Percentiles rank a stretch among this genome's conserved stretches.
Evolutionary conservation across 768 basidiomycete species (phyloP).

Genomic region (Mrakia hoshinonis): DNA sequence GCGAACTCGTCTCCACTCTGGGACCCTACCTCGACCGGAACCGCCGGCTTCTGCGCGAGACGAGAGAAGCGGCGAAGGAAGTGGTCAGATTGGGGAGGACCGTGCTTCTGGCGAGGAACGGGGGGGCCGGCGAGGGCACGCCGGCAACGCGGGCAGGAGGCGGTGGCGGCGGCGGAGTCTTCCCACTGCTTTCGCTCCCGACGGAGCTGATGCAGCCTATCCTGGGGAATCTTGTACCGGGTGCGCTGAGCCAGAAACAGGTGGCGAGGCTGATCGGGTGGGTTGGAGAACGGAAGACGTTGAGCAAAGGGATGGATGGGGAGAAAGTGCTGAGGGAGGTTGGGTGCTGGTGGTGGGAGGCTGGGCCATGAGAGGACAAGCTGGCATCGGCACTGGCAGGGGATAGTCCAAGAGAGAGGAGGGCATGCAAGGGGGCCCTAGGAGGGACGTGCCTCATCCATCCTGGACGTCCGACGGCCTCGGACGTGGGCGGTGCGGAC

Average conservation of each 20-base stretch:
- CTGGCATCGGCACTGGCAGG: too few species aligned
- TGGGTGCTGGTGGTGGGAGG: conserved; percentile 6
- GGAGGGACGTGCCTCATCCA: too few species aligned
- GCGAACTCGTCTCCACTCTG: background rate
- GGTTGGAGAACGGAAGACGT: background rate
- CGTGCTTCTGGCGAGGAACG: background rate
- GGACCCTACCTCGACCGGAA: conserved; percentile 3
- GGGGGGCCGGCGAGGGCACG: background rate
- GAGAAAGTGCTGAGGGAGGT: background rate
- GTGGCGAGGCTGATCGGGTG: background rate
- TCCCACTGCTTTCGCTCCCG: conserved; percentile 11
- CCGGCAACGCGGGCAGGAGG: background rate
- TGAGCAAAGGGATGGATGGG: background rate
- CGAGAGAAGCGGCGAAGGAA: conserved; percentile 6
- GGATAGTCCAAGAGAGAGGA: too few species aligned
- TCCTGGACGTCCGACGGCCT: too few species aligned
- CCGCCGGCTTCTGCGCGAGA: background rate
- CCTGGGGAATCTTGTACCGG: background rate
- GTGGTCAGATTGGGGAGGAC: conserved; percentile 1
- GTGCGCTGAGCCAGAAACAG: conserved; percentile 14
- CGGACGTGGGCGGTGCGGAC: too few species aligned
- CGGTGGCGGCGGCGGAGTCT: background rate
- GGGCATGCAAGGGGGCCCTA: too few species aligned
- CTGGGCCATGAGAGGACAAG: background rate
- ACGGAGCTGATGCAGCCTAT: conserved; percentile 9